These are phyloP conservation scores for Solanum corneliomulleri DNA, from an alignment of 257 asterid species.

Conservation along the genomic window DNA sequence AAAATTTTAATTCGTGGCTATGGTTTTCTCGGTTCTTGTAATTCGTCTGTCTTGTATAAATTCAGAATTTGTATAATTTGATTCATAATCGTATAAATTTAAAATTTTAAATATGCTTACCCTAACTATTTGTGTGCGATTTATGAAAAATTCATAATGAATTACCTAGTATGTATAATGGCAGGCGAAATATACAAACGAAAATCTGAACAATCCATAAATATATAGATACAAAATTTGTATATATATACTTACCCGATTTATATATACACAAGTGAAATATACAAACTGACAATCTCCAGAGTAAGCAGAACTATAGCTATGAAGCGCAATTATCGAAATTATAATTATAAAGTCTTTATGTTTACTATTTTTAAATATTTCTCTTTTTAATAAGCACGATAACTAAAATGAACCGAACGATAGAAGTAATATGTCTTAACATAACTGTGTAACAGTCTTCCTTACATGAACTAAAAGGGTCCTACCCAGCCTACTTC, in stretches of 20 bases:
- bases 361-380: too few relatives aligned
- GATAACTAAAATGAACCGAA: background rate
- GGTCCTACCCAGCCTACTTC: background rate
- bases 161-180: background rate
- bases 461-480: background rate
- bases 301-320: rapidly evolving
- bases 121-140: background rate
- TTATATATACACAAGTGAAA: too few relatives aligned
- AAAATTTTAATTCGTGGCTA: background rate
- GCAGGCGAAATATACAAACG: too few relatives aligned
- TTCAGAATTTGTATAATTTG: background rate
- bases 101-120: background rate
- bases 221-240: too few relatives aligned
- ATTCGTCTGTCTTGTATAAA: background rate
- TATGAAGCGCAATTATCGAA: rapidly evolving
- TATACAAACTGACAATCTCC: background rate
- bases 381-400: background rate
- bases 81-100: too few relatives aligned
- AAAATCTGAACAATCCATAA: too few relatives aligned
- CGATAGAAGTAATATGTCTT: background rate
- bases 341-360: too few relatives aligned
- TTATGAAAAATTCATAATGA: too few relatives aligned
- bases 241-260: too few relatives aligned
- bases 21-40: rapidly evolving
- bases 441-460: background rate